Evolutionary conservation across 495 filamentous ascomycete genomes (phyloP).

Genomic region (Pyrenopolyporus hunteri): DNA sequence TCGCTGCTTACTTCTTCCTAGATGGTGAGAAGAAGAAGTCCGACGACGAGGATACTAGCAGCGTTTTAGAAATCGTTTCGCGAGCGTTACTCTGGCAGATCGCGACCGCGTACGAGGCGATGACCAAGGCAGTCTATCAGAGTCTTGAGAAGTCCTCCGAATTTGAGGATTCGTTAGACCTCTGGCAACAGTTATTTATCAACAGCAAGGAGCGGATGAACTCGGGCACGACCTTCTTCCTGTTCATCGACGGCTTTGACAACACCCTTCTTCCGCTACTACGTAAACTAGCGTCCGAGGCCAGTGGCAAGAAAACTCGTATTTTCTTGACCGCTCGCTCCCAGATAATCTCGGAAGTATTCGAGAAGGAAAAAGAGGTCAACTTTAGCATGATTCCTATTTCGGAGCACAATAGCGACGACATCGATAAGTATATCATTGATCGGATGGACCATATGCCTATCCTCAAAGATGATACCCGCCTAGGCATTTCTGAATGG

Average conservation of each 20-base stretch:
- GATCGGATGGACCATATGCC: conserved; percentile 41
- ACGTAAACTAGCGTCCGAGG: conserved; percentile 34
- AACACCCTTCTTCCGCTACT: conserved; percentile 39
- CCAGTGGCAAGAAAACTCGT: conserved; percentile 28
- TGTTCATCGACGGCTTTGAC: conserved; percentile 46
- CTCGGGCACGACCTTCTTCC: conserved; percentile 45
- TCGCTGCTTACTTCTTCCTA: conserved; percentile 48
- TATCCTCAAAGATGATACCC: conserved; percentile 32
- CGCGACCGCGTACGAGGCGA: conserved; percentile 45
- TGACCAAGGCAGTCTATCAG: conserved; percentile 44
- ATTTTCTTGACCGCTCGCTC: conserved; percentile 34
- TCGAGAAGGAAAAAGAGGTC: conserved; percentile 9
- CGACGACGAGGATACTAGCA: conserved; percentile 33
- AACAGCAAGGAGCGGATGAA: conserved; percentile 42
- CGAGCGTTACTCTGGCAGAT: conserved; percentile 49
- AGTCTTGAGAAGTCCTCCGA: conserved; percentile 40
- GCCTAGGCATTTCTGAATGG: conserved; percentile 42
- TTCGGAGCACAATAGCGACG: conserved; percentile 35
- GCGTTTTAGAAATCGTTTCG: conserved; percentile 31
- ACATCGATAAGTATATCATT: conserved; percentile 46
- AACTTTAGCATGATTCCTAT: conserved; percentile 33
- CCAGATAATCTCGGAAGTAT: conserved; percentile 14
- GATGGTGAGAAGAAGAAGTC: conserved; percentile 47
- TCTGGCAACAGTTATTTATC: conserved; percentile 43
- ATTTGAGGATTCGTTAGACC: conserved; percentile 43